A percentile compares a stretch with the other conserved stretches of the same genome.
Conservation (phyloP, 2,329 filamentous ascomycete species). For the Colletotrichum melonis region DNA sequence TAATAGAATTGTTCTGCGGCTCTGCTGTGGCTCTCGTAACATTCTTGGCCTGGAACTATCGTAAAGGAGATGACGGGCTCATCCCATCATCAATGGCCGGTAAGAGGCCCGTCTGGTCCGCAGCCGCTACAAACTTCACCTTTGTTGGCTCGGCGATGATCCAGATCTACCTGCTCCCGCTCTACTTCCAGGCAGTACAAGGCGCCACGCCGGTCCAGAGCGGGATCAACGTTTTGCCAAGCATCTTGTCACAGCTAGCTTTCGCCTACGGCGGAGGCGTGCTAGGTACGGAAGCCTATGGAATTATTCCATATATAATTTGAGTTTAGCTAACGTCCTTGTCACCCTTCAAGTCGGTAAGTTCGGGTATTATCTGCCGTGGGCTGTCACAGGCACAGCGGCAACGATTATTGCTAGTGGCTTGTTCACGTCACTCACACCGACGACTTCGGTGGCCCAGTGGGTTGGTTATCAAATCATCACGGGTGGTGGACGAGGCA, state of each 20-base stretch:
- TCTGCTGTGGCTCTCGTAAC: constrained; percentile 34
- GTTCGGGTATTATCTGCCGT: constrained; percentile 37
- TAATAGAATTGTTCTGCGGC: constrained; percentile 41
- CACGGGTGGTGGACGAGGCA: constrained; percentile 32
- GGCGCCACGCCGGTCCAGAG: constrained; percentile 43
- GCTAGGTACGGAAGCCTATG: constrained; percentile 38
- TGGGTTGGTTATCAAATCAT: constrained; percentile 38
- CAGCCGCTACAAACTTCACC: constrained; percentile 53
- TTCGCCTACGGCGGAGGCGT: constrained; percentile 38
- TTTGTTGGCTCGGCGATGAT: constrained; percentile 26
- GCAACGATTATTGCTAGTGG: constrained; percentile 31
- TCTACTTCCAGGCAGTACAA: constrained; percentile 49
- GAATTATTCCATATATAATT: neutral
- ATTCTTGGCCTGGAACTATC: constrained; percentile 41
- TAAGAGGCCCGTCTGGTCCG: constrained; percentile 42
- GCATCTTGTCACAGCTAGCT: constrained; percentile 41
- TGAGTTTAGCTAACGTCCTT: neutral
- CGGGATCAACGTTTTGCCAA: constrained; percentile 47
- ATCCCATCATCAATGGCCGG: constrained; percentile 38
- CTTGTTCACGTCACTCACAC: constrained; percentile 34
- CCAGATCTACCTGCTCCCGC: constrained; percentile 45
- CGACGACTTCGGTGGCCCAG: constrained; percentile 20
- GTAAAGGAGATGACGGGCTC: constrained; percentile 41
- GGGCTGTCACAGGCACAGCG: constrained; percentile 24
- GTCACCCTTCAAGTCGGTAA: constrained; percentile 19